Evolutionary conservation across 352 stramenopile species (phyloP).

Genomic region (Pythium rishiriense): DNA sequence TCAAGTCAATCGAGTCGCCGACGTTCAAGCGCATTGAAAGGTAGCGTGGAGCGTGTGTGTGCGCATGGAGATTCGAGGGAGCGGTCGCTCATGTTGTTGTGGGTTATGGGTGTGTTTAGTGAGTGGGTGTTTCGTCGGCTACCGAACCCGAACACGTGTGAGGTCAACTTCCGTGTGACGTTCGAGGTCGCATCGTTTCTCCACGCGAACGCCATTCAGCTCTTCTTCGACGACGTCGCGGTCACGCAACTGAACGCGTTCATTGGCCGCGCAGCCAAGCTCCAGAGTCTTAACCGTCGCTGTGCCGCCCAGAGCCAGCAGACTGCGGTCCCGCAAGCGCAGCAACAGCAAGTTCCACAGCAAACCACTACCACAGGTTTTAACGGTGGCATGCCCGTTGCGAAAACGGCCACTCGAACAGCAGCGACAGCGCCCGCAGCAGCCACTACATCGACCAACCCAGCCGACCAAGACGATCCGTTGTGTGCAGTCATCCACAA

Average conservation of each 20-base stretch:
- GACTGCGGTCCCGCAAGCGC: neutral
- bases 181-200: slow-evolving; percentile 83
- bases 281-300: slow-evolving; percentile 39
- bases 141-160: slow-evolving; percentile 50
- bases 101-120: neutral
- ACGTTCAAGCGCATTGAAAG: slow-evolving; percentile 88
- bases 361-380: neutral
- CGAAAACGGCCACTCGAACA: neutral
- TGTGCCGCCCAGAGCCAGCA: slow-evolving; percentile 7
- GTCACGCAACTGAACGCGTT: slow-evolving; percentile 83
- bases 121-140: slow-evolving; percentile 72
- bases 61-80: neutral
- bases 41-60: slow-evolving; percentile 30
- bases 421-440: neutral
- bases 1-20: slow-evolving; percentile 78
- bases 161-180: slow-evolving; percentile 79
- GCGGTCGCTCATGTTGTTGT: neutral
- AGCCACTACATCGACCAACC: slow-evolving; percentile 18
- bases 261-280: slow-evolving; percentile 60
- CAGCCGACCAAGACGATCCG: neutral
- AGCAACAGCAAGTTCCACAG: slow-evolving; percentile 14
- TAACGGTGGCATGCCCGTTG: neutral
- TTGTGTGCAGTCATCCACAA: slow-evolving; percentile 21
- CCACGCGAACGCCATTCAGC: slow-evolving; percentile 75
- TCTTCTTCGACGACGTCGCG: slow-evolving; percentile 86